Base-by-base conservation (phyloP, 192 early-diverging fungal genomes). In the Coemansia sp. region DNA sequence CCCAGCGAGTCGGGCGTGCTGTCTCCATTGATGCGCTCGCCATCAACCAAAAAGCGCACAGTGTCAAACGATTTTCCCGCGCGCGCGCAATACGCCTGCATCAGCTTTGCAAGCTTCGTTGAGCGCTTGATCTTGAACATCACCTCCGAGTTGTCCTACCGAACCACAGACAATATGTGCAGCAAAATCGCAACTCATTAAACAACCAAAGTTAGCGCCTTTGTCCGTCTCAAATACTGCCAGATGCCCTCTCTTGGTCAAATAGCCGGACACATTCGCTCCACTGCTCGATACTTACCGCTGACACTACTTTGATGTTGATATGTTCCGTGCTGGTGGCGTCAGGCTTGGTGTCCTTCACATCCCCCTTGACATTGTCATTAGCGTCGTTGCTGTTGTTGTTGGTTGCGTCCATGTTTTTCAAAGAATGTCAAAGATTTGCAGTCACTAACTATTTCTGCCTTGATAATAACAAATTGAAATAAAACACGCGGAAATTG, bases 61-160 rank as follows among this genome's bases (percentile, higher is more conserved):
- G 93, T 90, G 49, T 76, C 79, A 29, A 81, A 71, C 15, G 87
- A 74, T 81, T 96, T 86, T 60, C 94, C 94, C 55, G 93, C 90
- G 49, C 95, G 90, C 11, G 87, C 84, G 66, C 92, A 89, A 66
- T 95, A 98, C 9, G 96, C 93, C 56, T 95, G 92, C 93, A 98
- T 95, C 57, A 98, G 79, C 66, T 96, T 95, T 57, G 89, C 87
- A 23, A 98, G 85, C 62, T 89, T 92, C 32, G 96, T 97, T 10
- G 87, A 83, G 36, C 90, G 87, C 81, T 97, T 98, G 79, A 98
- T 98, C 83, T 96, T 98, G 84, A 98, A 98, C 78, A 90, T 89
- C 14, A 92, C 87, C 68, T 92, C 91, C 53, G 86, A 87, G 65
- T 80, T 85, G 73, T 87, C 94, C 93, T 73, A 75, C 25, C 42